phyloP scores from a whole-genome alignment of 2,329 filamentous ascomycete species.

The Botrytis elliptica region DNA sequence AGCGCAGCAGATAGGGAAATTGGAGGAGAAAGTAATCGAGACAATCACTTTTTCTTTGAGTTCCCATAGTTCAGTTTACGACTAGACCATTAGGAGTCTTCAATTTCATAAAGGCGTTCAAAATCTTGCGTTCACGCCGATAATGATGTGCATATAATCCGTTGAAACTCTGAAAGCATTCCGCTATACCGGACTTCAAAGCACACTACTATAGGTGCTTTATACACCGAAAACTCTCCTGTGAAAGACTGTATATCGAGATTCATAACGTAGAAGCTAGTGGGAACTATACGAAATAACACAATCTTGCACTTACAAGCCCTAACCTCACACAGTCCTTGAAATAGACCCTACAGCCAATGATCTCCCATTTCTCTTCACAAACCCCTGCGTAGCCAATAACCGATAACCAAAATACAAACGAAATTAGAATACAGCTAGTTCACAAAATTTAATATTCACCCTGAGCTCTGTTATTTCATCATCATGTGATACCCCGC shows the following conservation, averaged over 20 bases:
- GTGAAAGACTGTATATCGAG: too few relatives aligned
- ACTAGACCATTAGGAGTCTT: neutral
- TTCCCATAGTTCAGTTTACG: neutral
- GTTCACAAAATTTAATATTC: neutral
- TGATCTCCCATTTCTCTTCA: neutral
- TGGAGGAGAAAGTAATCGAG: neutral
- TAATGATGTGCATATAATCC: neutral
- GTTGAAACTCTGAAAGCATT: neutral
- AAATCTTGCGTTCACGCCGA: neutral
- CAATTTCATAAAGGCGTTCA: neutral
- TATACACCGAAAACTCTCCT: neutral
- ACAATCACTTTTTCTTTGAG: neutral
- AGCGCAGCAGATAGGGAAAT: neutral
- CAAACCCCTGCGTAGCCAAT: neutral
- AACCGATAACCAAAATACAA: neutral
- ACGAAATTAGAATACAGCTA: neutral
- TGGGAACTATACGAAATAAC: neutral
- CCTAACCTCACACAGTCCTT: neutral
- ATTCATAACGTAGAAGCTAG: too few relatives aligned
- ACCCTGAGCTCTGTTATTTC: neutral
- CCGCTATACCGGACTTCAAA: accelerated
- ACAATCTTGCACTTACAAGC: neutral
- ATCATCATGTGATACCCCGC: neutral
- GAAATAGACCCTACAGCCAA: neutral
- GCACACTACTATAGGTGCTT: neutral